Evolutionary conservation across 345 rosid species (phyloP), one percentile per base, ranked within the genome.

Genomic region (Salix exigua): DNA sequence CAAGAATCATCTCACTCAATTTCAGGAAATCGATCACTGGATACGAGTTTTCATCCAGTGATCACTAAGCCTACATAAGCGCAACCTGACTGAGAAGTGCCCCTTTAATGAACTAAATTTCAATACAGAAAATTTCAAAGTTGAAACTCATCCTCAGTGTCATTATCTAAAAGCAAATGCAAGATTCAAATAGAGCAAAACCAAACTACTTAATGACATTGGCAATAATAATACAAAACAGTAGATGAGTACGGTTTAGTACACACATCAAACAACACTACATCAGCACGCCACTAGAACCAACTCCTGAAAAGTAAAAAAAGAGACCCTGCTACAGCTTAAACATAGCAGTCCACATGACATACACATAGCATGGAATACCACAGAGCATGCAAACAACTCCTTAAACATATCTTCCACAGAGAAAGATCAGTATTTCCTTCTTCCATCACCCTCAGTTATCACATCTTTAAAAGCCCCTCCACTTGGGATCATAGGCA

Each of bases 401-500:
- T 42, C 23, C 73, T 58, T 5, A 64, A 77, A 78, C 51, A 42
- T 19, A 30, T 13, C 21, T 50, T 42, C 60, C 14, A 51, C 53
- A 7, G 33, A 23, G 46, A 18, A 68, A 42, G 71, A 61, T 70
- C 58, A 82, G 53, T 78, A 77, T 65, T 82, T 74, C 5, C 67
- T 87, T 88, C 98, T 87, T 40, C 99, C 99, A 85, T 96, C 99
- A 25, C 98, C 97, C 76, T 93, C 98, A 0, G 88, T 89, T 69
- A 93, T 96, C 80, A 91, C 73, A 83, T 96, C 98, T 61, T 87
- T 92, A 73, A 96, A 96, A 66, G 95, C 90, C 10, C 97, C 98
- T 31, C 96, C 94, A 72, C 98, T 93, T 1, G 99, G 99, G 82
- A 93, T 96, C 99, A 96, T 93, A 61, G 99, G 97, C 70, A 96